These are phyloP conservation scores for Carallia pectinifolia DNA, from an alignment of 345 rosid species.

Conservation along the genomic window DNA sequence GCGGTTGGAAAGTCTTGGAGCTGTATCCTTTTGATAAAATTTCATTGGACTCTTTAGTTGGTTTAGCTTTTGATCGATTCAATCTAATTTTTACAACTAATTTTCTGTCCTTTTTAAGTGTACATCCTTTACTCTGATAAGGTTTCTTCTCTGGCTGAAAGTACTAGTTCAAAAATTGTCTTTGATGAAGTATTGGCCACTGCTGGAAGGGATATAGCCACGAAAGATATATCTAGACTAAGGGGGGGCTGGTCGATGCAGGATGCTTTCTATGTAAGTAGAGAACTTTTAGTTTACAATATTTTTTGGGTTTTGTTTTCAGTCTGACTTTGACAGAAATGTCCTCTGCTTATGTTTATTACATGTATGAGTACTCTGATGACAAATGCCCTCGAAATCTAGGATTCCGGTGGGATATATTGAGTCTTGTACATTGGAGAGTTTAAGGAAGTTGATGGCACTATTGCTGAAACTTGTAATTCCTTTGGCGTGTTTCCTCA, in stretches of 20 bases:
- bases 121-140: constrained; percentile 48
- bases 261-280: constrained; percentile 85
- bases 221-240: constrained; percentile 92
- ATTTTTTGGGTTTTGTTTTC: neutral
- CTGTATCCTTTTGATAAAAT: constrained; percentile 54
- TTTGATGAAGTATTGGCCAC: constrained; percentile 78
- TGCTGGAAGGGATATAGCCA: constrained; percentile 84
- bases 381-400: neutral
- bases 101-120: neutral
- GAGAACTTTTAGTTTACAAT: constrained; percentile 9
- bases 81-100: neutral
- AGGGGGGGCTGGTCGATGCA: constrained; percentile 99
- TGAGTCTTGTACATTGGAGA: no score
- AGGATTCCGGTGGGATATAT: neutral
- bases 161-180: constrained; percentile 66
- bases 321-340: neutral
- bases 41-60: constrained; percentile 13
- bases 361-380: neutral
- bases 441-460: no score
- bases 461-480: no score
- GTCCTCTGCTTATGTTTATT: constrained; percentile 5
- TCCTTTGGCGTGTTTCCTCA: no score
- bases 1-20: constrained; percentile 87
- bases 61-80: constrained; percentile 5
- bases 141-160: constrained; percentile 84